Base-by-base conservation (phyloP, 306 rosid species). In the Ammopiptanthus mongolicus region DNA sequence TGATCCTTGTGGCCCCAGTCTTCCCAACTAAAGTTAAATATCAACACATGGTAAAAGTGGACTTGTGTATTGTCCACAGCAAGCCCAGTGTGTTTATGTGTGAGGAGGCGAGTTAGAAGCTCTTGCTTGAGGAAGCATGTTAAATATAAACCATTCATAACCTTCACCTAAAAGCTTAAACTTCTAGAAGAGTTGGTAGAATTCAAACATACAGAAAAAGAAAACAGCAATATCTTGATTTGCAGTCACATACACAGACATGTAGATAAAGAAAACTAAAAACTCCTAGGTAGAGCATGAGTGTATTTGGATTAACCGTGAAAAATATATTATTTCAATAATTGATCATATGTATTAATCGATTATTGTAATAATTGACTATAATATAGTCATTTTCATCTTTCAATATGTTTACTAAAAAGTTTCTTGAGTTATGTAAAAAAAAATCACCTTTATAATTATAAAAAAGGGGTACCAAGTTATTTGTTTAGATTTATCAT, bases 131-230 rank as follows among this genome's bases (percentile, higher is more conserved):
- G 5, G 33, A 4, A 4, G 34, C 34, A 5, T 29, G 34, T 29
- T 29, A 15, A 19, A 15, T 6, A 48, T 48, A 48, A 48, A 29
- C 34, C 34, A 29, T 29, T 29, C 34, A 29, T 5, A 8, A 2
- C 14, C 60, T 53, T 53, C 60, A 2, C 60, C 33, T 19, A 21
- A 21, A 1, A n/a, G 19, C 19, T 47, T 47, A 4, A 47, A 2
- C 52, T 47, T 47, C 14, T 47, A 29, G 34, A n/a, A n/a, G 34
- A 29, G 34, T 29, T 3, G 5, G 5, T 29, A 29, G 5, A 62
- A 62, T 60, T 62, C 73, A 74, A 3, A 46, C 59, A 52, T 58
- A 86, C 59, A 84, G 0, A 63, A 31, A 57, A 61, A 2, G 44
- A 34, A 71, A 65, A 48, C 33, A 48, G 22, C 9, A 5, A 39